Percentiles rank a stretch among this genome's conserved stretches.
Evolutionary conservation across 371 early-diverging fungal genomes (phyloP).

Genomic region (Mucor lusitanicus): DNA sequence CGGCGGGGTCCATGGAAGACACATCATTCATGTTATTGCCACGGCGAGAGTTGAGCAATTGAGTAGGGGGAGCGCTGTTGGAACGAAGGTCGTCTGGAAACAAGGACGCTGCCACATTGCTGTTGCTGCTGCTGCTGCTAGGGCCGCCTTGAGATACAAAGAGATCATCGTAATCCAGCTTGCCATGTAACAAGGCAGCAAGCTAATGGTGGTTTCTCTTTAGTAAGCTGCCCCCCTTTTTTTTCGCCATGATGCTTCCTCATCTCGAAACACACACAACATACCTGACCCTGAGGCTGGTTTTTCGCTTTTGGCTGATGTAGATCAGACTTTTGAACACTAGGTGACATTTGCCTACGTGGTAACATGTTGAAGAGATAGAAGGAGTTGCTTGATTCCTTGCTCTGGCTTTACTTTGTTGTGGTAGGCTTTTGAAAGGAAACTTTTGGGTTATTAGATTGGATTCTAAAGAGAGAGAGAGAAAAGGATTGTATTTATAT

Average conservation of each 20-base stretch:
- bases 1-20: constrained; percentile 1
- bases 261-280: background rate
- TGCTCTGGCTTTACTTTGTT: background rate
- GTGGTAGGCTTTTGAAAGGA: background rate
- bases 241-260: too few species aligned
- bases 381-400: background rate
- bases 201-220: constrained; percentile 17
- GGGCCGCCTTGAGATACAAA: constrained; percentile 16
- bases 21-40: constrained; percentile 6
- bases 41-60: constrained; percentile 18
- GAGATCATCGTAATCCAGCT: constrained; percentile 44
- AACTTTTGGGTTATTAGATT: background rate
- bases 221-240: background rate
- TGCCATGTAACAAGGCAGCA: constrained; percentile 49
- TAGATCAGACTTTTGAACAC: constrained; percentile 36
- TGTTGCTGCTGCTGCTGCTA: background rate
- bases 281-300: constrained; percentile 46
- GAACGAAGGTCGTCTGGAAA: constrained; percentile 41
- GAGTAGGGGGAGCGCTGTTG: constrained; percentile 45
- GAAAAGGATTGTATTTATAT: background rate
- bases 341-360: constrained; percentile 31
- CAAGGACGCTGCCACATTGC: constrained; percentile 7
- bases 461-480: too few species aligned
- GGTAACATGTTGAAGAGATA: constrained; percentile 18
- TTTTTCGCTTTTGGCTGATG: constrained; percentile 45